Evolutionary conservation across 768 basidiomycete species (phyloP).

Genomic region (Myochromella boudieri): DNA sequence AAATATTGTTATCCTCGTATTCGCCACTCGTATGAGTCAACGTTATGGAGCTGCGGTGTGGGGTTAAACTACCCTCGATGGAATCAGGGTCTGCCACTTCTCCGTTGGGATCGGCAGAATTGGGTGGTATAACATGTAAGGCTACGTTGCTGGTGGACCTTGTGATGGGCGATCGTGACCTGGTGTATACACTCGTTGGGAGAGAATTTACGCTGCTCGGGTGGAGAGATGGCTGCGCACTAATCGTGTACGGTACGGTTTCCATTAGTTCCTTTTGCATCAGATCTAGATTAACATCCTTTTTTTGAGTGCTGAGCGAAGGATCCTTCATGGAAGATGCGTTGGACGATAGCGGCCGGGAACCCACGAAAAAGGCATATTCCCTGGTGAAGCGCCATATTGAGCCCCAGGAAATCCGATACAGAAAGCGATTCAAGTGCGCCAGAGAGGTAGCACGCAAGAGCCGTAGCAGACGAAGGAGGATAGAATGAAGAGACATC

Average conservation of each 20-base stretch:
- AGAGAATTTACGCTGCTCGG: too few relatives aligned
- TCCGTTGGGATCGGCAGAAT: background rate
- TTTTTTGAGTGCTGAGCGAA: too few relatives aligned
- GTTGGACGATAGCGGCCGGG: too few relatives aligned
- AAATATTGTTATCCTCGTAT: background rate
- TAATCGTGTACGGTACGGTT: too few relatives aligned
- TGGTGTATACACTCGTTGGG: background rate
- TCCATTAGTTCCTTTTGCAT: too few relatives aligned
- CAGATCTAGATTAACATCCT: too few relatives aligned
- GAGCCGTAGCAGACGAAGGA: background rate
- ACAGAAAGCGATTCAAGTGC: background rate
- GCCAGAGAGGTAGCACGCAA: background rate
- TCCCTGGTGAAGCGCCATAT: too few relatives aligned
- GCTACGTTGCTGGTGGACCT: too few relatives aligned
- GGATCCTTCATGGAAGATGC: too few relatives aligned
- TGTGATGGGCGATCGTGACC: background rate
- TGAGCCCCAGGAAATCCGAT: background rate
- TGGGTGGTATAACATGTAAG: slow-evolving; percentile 4
- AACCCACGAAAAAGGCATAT: too few relatives aligned
- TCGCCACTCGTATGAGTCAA: background rate
- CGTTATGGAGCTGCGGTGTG: background rate
- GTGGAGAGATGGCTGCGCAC: too few relatives aligned
- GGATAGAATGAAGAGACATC: too few relatives aligned
- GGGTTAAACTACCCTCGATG: background rate
- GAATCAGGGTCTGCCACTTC: background rate